Percentiles rank a stretch among this genome's conserved stretches.
phyloP scores from a whole-genome alignment of 371 early-diverging fungal species.

The Nematocida ironsii region DNA sequence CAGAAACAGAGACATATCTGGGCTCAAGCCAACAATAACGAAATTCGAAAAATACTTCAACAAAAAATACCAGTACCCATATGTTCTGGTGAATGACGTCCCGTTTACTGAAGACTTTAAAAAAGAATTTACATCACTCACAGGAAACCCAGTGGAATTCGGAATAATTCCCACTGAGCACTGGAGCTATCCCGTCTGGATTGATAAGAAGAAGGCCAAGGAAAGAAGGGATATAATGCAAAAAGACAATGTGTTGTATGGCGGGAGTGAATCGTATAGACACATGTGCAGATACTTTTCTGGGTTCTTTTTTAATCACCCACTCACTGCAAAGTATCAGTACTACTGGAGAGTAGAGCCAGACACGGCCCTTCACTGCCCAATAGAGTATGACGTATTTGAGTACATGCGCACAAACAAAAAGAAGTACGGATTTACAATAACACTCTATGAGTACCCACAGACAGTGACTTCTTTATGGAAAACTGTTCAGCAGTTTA shows the following conservation, averaged over 20 bases:
- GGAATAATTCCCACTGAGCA: slow-evolving; percentile 75
- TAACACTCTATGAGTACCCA: slow-evolving; percentile 75
- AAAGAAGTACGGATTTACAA: slow-evolving; percentile 77
- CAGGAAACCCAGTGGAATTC: slow-evolving; percentile 70
- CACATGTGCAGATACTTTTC: slow-evolving; percentile 88
- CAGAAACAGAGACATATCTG: slow-evolving; percentile 76
- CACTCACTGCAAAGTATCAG: slow-evolving; percentile 75
- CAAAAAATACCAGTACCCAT: slow-evolving; percentile 77
- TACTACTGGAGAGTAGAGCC: slow-evolving; percentile 96
- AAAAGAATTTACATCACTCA: slow-evolving; percentile 69
- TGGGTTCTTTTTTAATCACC: slow-evolving; percentile 81
- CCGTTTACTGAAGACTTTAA: slow-evolving; percentile 78
- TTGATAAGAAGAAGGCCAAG: slow-evolving; percentile 74
- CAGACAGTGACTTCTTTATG: slow-evolving; percentile 79
- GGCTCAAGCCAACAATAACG: slow-evolving; percentile 73
- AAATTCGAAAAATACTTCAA: slow-evolving; percentile 80
- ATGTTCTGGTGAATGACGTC: slow-evolving; percentile 74
- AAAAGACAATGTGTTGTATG: slow-evolving; percentile 76
- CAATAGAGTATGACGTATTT: slow-evolving; percentile 81
- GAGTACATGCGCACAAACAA: slow-evolving; percentile 73
- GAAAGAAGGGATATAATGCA: slow-evolving; percentile 72
- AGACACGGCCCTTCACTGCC: slow-evolving; percentile 77
- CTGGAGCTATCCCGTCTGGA: slow-evolving; percentile 79
- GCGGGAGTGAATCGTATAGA: slow-evolving; percentile 77
- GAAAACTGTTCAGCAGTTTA: slow-evolving; percentile 72